These are phyloP conservation scores for Leccinum ochraceum DNA, from an alignment of 768 basidiomycete genomes.

Conservation along the genomic window DNA sequence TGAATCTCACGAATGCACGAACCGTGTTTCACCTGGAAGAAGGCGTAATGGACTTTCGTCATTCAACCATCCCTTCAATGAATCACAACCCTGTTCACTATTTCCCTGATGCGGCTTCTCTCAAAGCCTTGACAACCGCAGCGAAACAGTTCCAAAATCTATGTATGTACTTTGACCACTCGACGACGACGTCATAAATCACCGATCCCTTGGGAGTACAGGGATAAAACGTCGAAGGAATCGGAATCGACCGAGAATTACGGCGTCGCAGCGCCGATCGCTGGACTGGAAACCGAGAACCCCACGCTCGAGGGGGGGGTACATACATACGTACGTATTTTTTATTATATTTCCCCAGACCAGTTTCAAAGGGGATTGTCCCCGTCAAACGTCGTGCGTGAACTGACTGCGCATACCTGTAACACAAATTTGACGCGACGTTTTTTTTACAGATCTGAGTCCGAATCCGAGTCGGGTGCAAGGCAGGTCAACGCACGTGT, in stretches of 20 bases:
- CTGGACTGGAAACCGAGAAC: neutral
- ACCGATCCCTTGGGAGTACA: neutral
- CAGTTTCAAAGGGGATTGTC: neutral
- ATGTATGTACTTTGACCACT: neutral
- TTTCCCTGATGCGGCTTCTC: neutral
- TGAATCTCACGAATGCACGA: neutral
- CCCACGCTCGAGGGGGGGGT: neutral
- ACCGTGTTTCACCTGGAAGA: neutral
- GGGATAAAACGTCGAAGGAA: neutral
- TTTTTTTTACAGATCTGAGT: neutral
- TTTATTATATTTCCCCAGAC: neutral
- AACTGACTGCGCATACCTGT: neutral
- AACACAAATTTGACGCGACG: neutral
- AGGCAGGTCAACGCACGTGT: neutral
- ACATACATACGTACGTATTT: too few relatives aligned
- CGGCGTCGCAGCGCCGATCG: neutral
- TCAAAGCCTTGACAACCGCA: constrained; percentile 10
- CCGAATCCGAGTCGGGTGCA: too few relatives aligned
- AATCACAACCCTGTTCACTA: neutral
- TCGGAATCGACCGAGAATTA: neutral
- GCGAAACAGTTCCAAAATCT: neutral
- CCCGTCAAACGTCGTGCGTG: neutral
- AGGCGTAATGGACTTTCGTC: neutral
- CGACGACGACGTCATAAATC: neutral
- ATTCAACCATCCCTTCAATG: neutral